Evolutionary conservation across 805 yeast species (phyloP).

Genomic region (Wickerhamomyces hampshirensis): DNA sequence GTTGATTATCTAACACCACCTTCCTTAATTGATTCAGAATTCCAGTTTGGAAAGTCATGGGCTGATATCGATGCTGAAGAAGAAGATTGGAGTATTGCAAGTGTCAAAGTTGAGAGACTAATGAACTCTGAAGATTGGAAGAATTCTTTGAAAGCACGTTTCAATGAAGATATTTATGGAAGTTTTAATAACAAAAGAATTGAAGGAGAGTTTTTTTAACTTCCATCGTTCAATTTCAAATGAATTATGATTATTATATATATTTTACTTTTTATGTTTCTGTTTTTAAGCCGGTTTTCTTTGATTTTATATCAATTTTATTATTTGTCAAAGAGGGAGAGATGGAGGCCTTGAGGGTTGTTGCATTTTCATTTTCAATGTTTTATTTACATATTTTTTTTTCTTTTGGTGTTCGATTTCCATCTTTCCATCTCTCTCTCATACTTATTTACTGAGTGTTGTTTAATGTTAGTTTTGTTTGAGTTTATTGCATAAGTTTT

Average conservation of each 20-base stretch:
- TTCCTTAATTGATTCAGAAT: constrained; percentile 7
- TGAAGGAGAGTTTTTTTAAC: too few species aligned
- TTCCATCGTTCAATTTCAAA: too few species aligned
- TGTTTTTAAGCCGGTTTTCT: too few species aligned
- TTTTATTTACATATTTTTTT: too few species aligned
- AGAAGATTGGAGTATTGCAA: constrained; percentile 5
- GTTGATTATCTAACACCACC: constrained; percentile 6
- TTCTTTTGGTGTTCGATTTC: too few species aligned
- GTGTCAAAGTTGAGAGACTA: constrained; percentile 4
- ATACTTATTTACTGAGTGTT: not conserved
- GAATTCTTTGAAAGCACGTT: not conserved
- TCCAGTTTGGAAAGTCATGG: constrained; percentile 13
- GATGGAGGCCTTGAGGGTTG: too few species aligned
- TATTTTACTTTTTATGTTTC: too few species aligned
- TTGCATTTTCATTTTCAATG: too few species aligned
- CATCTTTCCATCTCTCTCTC: too few species aligned
- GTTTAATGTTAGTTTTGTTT: not conserved
- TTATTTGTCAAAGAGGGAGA: too few species aligned
- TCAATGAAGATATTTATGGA: not conserved
- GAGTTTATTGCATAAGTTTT: not conserved
- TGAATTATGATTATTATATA: too few species aligned
- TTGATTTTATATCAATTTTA: too few species aligned
- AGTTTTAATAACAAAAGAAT: not conserved
- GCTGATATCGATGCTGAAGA: constrained; percentile 13
- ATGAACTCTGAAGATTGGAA: not conserved